A percentile compares a stretch with the other conserved stretches of the same genome.
These are phyloP conservation scores for Cutaneotrichosporon sp. DNA, from an alignment of 1,284 basidiomycete species.

Conservation along the genomic window DNA sequence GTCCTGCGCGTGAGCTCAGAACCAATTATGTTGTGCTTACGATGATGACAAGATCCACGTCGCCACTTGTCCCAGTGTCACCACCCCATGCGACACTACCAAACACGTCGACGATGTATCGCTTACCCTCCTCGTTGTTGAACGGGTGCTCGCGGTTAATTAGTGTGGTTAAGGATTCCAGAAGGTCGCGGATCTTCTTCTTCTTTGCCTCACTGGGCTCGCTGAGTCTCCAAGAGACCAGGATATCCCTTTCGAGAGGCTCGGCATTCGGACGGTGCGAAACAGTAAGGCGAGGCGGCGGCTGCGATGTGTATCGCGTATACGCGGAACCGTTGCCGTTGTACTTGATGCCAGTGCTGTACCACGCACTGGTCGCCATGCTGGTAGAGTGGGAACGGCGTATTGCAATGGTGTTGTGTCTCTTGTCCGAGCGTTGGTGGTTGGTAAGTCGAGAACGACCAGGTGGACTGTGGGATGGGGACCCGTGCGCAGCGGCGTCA, in stretches of 20 bases:
- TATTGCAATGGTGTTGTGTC: no score
- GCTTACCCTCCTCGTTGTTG: background rate
- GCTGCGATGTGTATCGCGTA: background rate
- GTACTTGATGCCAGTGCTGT: background rate
- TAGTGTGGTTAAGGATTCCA: background rate
- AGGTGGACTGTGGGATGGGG: no score
- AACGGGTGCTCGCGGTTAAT: background rate
- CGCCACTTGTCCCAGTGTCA: conserved; percentile 35
- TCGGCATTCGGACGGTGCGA: background rate
- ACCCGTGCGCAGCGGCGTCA: no score
- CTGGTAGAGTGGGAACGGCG: background rate
- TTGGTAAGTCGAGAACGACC: no score
- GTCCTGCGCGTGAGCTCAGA: conserved; percentile 27
- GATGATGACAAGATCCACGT: conserved; percentile 44
- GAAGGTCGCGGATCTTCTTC: background rate
- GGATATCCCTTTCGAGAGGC: background rate
- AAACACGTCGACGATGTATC: conserved; percentile 46
- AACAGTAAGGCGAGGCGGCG: background rate
- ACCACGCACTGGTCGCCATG: background rate
- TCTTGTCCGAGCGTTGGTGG: no score
- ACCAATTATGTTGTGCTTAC: conserved; percentile 16
- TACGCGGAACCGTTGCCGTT: background rate
- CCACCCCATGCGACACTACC: conserved; percentile 49
- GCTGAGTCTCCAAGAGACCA: conserved; percentile 3
- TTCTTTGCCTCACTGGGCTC: background rate